phyloP scores from a whole-genome alignment of 306 rosid genomes.

The Cicer pinnatifidum region DNA sequence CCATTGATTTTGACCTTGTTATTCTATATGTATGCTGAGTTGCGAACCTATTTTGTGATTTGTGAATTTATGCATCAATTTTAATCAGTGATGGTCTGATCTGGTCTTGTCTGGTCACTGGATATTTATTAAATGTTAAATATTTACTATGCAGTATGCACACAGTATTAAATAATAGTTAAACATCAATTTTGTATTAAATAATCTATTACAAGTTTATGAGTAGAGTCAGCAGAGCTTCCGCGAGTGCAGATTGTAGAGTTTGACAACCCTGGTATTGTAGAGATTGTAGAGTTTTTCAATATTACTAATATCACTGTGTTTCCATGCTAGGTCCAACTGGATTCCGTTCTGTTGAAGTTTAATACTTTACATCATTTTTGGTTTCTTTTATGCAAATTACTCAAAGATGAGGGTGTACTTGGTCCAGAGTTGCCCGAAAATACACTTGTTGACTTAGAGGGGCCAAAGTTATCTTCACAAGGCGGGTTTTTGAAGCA shows the following conservation, averaged over 20 bases:
- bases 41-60: background rate
- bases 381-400: conserved; percentile 85
- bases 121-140: background rate
- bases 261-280: conserved; percentile 1
- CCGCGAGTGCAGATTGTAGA: background rate
- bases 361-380: conserved; percentile 83
- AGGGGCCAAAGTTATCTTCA: conserved; percentile 56
- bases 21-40: background rate
- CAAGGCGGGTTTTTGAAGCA: conserved; percentile 93
- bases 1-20: conserved; percentile 8
- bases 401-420: conserved; percentile 66
- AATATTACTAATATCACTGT: conserved; percentile 44
- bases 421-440: conserved; percentile 46
- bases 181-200: background rate
- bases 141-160: conserved; percentile 24
- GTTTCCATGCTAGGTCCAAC: conserved; percentile 67
- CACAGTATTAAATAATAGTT: background rate
- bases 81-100: background rate
- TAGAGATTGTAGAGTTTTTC: conserved; percentile 12
- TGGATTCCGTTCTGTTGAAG: conserved; percentile 69
- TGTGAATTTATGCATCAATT: conserved; percentile 10
- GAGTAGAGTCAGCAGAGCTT: background rate
- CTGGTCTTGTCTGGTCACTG: background rate
- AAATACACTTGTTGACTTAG: conserved; percentile 45
- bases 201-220: conserved; percentile 2